Base-by-base conservation (phyloP, 352 stramenopile genomes). In the Globisporangium cederbergense region DNA sequence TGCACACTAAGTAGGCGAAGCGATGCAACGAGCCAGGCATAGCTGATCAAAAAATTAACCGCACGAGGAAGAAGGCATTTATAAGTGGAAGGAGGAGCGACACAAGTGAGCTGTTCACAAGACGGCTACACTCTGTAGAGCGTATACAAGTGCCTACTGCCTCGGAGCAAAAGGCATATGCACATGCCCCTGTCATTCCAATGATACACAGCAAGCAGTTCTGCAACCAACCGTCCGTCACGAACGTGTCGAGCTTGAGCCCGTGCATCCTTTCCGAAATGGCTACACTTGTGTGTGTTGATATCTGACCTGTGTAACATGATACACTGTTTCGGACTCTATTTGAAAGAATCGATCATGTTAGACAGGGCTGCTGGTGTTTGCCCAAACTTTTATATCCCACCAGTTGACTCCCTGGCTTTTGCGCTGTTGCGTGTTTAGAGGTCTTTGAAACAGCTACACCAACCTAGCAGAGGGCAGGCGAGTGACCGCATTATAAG, bases 391-490 rank as follows among this genome's bases (percentile, higher is more conserved):
- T 42, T 38, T 38, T 55, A 3, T 13, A 10, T 30, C 6, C 1
- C 32, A 20, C 9, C 32, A 42, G 50, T 43, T 57, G 51, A 57
- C 38, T 7, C 53, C 34, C 40, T 62, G 40, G 8, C 1, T 45
- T 62, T 53, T 43, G 25, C 10, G 25, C 10, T 4, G 8, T 32
- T 62, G 40, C 68, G 52, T 58, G 32, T 54, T 68, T 55, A 16
- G 10, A 11, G 16, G 16, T 45, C 16, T 45, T 18, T 18, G 4
- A 45, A 46, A 46, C 14, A n/a, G 3, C 0, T 11, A 5, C 4
- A 45, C 3, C 16, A 45, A 45, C 14, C 1, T 45, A 46, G 3
- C 9, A n/a, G 13, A 46, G 14, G n/a, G 13, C 36, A 46, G 40
- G 40, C 7, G 5, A 4, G 4, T 18, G 0, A n/a, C 40, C 40